A percentile compares a stretch with the other conserved stretches of the same genome.
These are phyloP conservation scores for Trichomonascaceae sp. DNA, from an alignment of 1,139 yeast genomes.

Conservation along the genomic window DNA sequence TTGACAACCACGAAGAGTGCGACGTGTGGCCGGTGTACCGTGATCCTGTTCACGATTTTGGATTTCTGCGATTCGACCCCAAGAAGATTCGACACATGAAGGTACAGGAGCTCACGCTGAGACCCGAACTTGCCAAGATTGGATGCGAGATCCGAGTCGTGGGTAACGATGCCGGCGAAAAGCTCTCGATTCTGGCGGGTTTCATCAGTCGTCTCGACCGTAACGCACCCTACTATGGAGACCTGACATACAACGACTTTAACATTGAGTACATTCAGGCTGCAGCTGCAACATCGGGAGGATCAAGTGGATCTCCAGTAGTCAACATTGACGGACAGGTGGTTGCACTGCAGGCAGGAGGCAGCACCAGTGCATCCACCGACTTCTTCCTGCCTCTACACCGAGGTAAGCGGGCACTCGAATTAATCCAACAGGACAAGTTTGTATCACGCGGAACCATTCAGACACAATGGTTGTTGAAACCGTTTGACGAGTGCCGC, in stretches of 20 bases:
- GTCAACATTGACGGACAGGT: conserved; percentile 79
- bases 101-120: conserved; percentile 49
- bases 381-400: conserved; percentile 83
- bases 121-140: conserved; percentile 74
- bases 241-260: conserved; percentile 81
- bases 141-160: conserved; percentile 90
- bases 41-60: conserved; percentile 67
- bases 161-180: conserved; percentile 96
- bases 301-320: conserved; percentile 93
- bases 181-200: conserved; percentile 76
- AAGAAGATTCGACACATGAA: conserved; percentile 57
- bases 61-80: conserved; percentile 76
- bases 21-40: conserved; percentile 54
- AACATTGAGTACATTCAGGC: conserved; percentile 95
- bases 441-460: conserved; percentile 75
- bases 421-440: conserved; percentile 45
- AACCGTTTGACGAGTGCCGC: conserved; percentile 84
- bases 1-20: conserved; percentile 91
- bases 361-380: conserved; percentile 80
- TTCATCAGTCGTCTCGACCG: conserved; percentile 83
- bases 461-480: conserved; percentile 79
- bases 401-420: conserved; percentile 69
- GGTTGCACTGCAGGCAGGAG: conserved; percentile 91
- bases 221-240: conserved; percentile 91
- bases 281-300: conserved; percentile 92